phyloP scores from a whole-genome alignment of 768 basidiomycete genomes.

The Suillus subalutaceus region DNA sequence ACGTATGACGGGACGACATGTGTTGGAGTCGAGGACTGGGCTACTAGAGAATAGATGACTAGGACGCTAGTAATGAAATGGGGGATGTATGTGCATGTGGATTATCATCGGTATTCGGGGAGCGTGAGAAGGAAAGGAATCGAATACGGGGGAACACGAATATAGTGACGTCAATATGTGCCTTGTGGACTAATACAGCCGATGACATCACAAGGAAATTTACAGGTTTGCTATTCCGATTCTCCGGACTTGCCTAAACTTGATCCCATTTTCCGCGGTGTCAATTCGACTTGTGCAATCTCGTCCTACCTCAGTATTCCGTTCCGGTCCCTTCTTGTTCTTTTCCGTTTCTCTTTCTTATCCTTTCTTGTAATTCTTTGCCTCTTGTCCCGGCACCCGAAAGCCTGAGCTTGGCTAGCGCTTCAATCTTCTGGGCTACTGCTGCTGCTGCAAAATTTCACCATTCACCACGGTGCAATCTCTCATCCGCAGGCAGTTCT shows the following conservation, averaged over 20 bases:
- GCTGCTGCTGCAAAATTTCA: conserved; percentile 10
- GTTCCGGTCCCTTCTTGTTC: neutral
- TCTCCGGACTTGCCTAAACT: conserved; percentile 25
- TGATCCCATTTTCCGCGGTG: conserved; percentile 16
- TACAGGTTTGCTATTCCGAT: conserved; percentile 7
- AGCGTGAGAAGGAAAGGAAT: conserved; percentile 16
- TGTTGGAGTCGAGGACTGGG: neutral
- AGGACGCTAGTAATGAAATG: neutral
- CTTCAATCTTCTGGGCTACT: neutral
- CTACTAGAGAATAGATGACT: neutral
- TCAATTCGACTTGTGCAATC: conserved; percentile 16
- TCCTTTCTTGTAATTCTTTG: conserved; percentile 2
- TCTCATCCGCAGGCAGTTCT: conserved; percentile 8
- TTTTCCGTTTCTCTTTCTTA: conserved; percentile 3
- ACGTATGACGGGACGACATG: conserved; percentile 14
- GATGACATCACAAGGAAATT: conserved; percentile 32
- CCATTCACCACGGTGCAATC: conserved; percentile 11
- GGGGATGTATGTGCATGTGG: neutral
- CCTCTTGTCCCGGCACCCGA: neutral
- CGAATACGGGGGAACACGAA: conserved; percentile 12
- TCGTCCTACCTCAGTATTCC: neutral
- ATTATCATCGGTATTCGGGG: conserved; percentile 4
- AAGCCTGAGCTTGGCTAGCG: neutral
- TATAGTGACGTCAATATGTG: conserved; percentile 30
- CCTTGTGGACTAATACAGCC: conserved; percentile 15